A percentile compares a stretch with the other conserved stretches of the same genome.
phyloP scores from a whole-genome alignment of 441 rosid species.

The Breynia disticha region DNA sequence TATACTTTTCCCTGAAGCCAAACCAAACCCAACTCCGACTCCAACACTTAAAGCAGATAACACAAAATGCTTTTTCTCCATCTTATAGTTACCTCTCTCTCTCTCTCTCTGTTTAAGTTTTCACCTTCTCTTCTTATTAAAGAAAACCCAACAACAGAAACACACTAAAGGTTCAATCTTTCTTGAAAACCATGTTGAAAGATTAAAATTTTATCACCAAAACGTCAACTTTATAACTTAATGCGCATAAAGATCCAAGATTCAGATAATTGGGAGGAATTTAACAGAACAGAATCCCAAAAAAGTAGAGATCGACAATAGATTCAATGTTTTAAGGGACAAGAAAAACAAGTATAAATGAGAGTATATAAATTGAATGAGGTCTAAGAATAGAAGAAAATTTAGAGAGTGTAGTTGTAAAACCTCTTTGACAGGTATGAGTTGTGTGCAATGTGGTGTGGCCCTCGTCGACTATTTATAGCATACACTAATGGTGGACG shows the following conservation, averaged over 20 bases:
- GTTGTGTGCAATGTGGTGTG: slow-evolving; percentile 18
- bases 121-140: neutral
- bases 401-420: slow-evolving; percentile 13
- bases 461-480: slow-evolving; percentile 36
- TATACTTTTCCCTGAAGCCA: slow-evolving; percentile 70
- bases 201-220: neutral
- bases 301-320: neutral
- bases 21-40: slow-evolving; percentile 66
- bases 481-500: slow-evolving; percentile 26
- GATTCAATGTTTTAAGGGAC: slow-evolving; percentile 1
- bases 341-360: slow-evolving; percentile 6
- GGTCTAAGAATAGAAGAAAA: slow-evolving; percentile 20
- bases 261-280: slow-evolving; percentile 5
- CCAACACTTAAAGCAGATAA: slow-evolving; percentile 84
- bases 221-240: neutral
- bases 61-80: slow-evolving; percentile 74
- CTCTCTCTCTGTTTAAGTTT: neutral
- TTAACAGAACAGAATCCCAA: neutral
- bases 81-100: slow-evolving; percentile 9
- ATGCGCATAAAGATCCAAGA: slow-evolving; percentile 1
- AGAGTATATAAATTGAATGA: neutral
- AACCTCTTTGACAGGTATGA: slow-evolving; percentile 19
- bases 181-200: neutral
- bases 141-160: neutral
- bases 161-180: neutral